Base-by-base conservation (phyloP, 2,329 filamentous ascomycete genomes). In the Amesomyces nigricolor region DNA sequence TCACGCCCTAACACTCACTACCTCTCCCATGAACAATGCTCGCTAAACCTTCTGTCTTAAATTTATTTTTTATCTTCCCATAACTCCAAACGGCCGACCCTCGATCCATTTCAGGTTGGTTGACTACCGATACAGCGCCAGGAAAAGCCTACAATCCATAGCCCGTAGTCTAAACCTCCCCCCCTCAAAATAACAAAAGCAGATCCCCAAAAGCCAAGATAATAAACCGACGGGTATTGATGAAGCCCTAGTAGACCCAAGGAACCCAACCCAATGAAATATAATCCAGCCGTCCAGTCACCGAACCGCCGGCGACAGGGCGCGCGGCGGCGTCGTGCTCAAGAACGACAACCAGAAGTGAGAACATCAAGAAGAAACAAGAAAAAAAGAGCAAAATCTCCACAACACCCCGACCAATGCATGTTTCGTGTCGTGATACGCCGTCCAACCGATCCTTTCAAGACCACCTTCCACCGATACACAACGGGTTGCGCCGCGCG, bases 341-440 rank as follows among this genome's bases (percentile, higher is more conserved):
- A 30, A 49, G 44, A 38, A 56, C 47, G 42, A 46, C 47, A 60
- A 46, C 16, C 19, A 38, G 32, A 50, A 56, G 32, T 26, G 45
- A 52, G 4, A 49, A 58, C 14, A 52, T 46, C 22, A 53, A 19
- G 2, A 19, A 19, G 17, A 46, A 47, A 52, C 17, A 52, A 56
- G 14, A 42, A 44, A 47, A 46, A 43, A 38, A 56, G 58, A 55
- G 39, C 47, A 53, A 53, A 43, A 30, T 37, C 40, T 47, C 45
- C 51, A 53, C 54, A 58, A 65, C 63, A 64, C 62, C 63, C 59
- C 60, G 58, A 46, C 58, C 63, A 57, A 65, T 65, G 63, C 63
- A 64, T 62, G 45, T 62, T 62, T 58, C 58, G 45, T 61, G 56
- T 61, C 57, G 58, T 63, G 32, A 51, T 47, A 53, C 51, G 45